A percentile compares a stretch with the other conserved stretches of the same genome.
These are phyloP conservation scores for Rauvolfia tetraphylla DNA, from an alignment of 257 asterid genomes.

Conservation along the genomic window DNA sequence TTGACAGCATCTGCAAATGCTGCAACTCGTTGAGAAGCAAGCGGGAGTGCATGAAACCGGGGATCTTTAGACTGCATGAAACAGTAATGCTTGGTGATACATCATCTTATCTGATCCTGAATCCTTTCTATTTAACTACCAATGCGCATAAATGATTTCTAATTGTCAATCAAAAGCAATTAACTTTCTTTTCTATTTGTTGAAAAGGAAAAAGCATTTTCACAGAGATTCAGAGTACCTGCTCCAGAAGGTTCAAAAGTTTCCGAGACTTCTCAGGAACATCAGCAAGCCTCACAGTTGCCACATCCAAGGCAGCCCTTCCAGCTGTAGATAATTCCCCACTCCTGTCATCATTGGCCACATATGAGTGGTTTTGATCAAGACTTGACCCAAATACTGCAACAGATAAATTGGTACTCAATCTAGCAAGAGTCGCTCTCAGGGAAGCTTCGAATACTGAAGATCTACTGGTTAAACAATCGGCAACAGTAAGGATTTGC, in stretches of 20 bases:
- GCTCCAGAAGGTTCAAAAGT: constrained; percentile 82
- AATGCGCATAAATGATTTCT: not conserved
- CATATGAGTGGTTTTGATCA: constrained; percentile 55
- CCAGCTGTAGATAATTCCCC: constrained; percentile 71
- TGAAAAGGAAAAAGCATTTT: not conserved
- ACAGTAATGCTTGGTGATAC: not conserved
- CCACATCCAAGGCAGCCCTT: constrained; percentile 85
- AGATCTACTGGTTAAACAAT: constrained; percentile 79
- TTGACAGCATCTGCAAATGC: constrained; percentile 92
- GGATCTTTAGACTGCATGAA: constrained; percentile 91
- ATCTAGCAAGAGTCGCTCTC: constrained; percentile 89
- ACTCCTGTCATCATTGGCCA: constrained; percentile 52
- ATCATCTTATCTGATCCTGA: not conserved
- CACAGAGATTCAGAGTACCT: constrained; percentile 42
- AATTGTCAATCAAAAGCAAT: not conserved
- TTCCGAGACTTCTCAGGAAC: constrained; percentile 89
- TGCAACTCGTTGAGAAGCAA: constrained; percentile 78
- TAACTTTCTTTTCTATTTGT: not conserved
- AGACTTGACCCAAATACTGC: constrained; percentile 58
- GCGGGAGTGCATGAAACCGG: constrained; percentile 93
- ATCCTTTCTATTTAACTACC: not conserved
- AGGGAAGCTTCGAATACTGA: constrained; percentile 96
- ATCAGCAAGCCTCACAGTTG: constrained; percentile 79
- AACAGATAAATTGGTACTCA: constrained; percentile 76
- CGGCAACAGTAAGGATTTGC: constrained; percentile 93